Evolutionary conservation across 805 yeast species (phyloP).

Genomic region (Ogataea polymorpha): DNA sequence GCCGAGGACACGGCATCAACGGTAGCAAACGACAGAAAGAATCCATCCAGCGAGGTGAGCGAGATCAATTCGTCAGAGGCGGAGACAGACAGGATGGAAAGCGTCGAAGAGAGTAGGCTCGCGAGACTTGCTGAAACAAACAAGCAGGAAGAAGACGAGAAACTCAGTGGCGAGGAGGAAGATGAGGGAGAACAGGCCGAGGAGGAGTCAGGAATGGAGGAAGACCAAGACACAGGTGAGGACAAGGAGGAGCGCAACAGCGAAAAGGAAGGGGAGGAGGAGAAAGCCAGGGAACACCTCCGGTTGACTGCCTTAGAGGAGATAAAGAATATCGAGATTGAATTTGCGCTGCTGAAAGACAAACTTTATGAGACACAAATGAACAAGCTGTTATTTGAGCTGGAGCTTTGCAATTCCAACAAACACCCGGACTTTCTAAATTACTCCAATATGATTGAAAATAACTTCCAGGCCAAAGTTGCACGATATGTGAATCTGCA

Average conservation of each 20-base stretch:
- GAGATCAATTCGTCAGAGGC: constrained; percentile 65
- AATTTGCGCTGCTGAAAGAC: constrained; percentile 85
- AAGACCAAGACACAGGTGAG: constrained; percentile 17
- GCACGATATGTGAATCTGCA: constrained; percentile 36
- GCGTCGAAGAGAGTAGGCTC: constrained; percentile 51
- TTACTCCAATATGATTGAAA: constrained; percentile 67
- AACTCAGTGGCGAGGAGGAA: constrained; percentile 12
- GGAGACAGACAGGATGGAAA: constrained; percentile 84
- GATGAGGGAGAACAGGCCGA: constrained; percentile 18
- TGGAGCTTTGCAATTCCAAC: constrained; percentile 83
- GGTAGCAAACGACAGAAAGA: constrained; percentile 11
- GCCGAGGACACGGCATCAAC: constrained; percentile 5
- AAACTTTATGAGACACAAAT: constrained; percentile 80
- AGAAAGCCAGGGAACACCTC: constrained; percentile 35
- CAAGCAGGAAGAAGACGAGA: constrained; percentile 12
- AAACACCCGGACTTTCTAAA: constrained; percentile 86
- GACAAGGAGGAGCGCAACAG: not conserved
- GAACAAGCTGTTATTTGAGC: constrained; percentile 71
- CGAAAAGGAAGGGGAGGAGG: constrained; percentile 20
- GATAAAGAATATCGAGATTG: constrained; percentile 76
- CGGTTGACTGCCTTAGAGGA: constrained; percentile 67
- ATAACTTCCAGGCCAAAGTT: constrained; percentile 69
- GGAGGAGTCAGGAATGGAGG: constrained; percentile 29
- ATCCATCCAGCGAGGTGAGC: constrained; percentile 18
- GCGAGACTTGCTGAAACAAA: constrained; percentile 38